Base-by-base conservation (phyloP, 768 basidiomycete species). In the Macrolepiota dolichaula region DNA sequence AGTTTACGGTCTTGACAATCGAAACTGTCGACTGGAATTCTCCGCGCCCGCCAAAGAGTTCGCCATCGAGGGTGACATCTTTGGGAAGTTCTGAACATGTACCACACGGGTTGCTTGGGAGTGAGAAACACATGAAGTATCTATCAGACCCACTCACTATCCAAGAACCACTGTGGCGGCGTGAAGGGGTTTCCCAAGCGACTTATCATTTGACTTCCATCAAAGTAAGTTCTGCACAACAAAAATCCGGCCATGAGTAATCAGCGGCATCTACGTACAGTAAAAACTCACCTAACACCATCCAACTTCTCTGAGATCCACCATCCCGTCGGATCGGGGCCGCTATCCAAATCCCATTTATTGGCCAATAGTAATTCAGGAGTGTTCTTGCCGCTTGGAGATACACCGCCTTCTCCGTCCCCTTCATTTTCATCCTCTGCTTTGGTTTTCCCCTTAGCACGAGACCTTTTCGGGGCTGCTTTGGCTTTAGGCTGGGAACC, bases 241-340 rank as follows among this genome's bases (percentile, higher is more conserved):
- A 51, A 5, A n/a, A 5, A n/a, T 4, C 22, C 27, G 29, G 17
- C 25, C 50, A 44, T 38, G 12, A 56, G 19, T 17, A 49, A 36
- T 54, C 29, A 51, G 35, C 27, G 24, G 6, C 22, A 24, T n/a
- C 10, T 13, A 12, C 4, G 11, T 25, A 25, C 25, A 46, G 27
- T 17, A 51, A n/a, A 22, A 6, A 62, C 78, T n/a, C 62, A 84
- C 84, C 84, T 73, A 36, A 86, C 83, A 59, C 85, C 84, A 69
- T 86, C 85, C 52, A 86, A 66, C 67, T 86, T 85, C 65, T 86
- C 84, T 2, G 82, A 84, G 32, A 85, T 78, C 82, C 82, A 85
- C 82, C 83, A 86, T 1, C 83, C 83, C 15, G 77, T 77, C 1
- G 83, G 83, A 65, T 86, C 84, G 19, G 73, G 72, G 0, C 83